Evolutionary conservation across 208 protist genomes (phyloP).

Genomic region (Crithidia mellificae): DNA sequence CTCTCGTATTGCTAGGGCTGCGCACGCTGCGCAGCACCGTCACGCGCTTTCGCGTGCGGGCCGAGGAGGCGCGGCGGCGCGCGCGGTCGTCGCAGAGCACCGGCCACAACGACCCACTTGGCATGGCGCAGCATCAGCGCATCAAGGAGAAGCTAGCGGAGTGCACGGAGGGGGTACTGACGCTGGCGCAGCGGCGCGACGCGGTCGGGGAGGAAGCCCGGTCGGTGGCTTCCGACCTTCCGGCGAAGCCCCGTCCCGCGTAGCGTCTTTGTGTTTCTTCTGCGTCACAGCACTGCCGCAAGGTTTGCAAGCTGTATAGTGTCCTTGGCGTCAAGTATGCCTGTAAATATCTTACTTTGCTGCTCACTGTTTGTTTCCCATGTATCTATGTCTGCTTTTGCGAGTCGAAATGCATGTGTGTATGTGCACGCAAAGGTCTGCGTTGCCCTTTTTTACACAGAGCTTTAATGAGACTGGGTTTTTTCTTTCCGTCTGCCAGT

Average conservation of each 20-base stretch:
- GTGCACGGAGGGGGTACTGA: conserved; percentile 40
- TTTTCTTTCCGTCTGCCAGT: too few species aligned
- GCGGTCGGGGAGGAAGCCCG: conserved; percentile 58
- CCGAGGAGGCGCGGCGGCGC: conserved; percentile 57
- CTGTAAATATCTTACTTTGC: too few species aligned
- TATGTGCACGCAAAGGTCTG: too few species aligned
- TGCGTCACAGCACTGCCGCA: too few species aligned
- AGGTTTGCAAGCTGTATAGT: too few species aligned
- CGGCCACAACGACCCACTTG: conserved; percentile 49
- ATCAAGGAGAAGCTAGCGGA: conserved; percentile 40
- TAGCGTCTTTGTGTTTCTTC: conserved; percentile 4
- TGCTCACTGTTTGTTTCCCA: too few species aligned
- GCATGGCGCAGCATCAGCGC: conserved; percentile 34
- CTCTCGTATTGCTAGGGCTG: conserved; percentile 50
- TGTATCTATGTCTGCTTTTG: too few species aligned
- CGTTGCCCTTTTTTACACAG: too few species aligned
- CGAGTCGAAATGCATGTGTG: too few species aligned
- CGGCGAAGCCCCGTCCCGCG: conserved; percentile 22
- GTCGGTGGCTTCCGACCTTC: conserved; percentile 48
- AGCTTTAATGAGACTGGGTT: too few species aligned
- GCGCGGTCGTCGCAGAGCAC: conserved; percentile 43
- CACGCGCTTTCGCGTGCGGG: conserved; percentile 59
- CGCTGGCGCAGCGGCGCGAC: conserved; percentile 48
- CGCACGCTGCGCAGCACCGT: conserved; percentile 60
- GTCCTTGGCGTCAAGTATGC: too few species aligned